Evolutionary conservation across 169 alveolate species (phyloP).

Genomic region (Eimeria praecox): DNA sequence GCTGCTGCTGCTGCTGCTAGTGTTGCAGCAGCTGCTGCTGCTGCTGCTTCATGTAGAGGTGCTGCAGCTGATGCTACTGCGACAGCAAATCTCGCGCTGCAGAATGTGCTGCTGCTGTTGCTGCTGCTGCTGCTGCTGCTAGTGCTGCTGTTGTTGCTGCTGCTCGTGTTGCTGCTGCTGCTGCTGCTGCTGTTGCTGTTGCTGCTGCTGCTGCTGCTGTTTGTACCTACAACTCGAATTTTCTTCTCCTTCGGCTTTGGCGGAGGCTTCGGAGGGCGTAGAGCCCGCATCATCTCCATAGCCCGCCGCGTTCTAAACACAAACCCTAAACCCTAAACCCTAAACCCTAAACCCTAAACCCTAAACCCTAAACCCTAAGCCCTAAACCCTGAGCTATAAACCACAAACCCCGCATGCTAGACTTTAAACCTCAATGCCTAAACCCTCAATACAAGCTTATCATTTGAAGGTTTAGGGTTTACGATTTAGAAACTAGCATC

Average conservation of each 20-base stretch:
- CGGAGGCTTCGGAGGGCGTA: constrained; percentile 6
- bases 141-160: neutral
- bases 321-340: constrained; percentile 57
- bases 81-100: neutral
- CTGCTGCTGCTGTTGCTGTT: neutral
- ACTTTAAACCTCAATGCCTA: constrained; percentile 75
- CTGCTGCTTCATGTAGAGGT: neutral
- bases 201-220: neutral
- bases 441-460: neutral
- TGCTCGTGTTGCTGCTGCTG: neutral
- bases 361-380: constrained; percentile 17
- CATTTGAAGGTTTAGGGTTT: neutral
- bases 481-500: neutral
- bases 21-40: neutral
- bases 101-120: neutral
- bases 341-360: constrained; percentile 25
- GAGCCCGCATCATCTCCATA: neutral
- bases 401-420: neutral
- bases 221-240: neutral
- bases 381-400: constrained; percentile 16
- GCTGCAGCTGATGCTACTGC: neutral
- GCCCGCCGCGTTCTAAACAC: neutral
- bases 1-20: neutral
- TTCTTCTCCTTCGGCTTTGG: neutral
- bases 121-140: neutral